Evolutionary conservation across 352 stramenopile genomes (phyloP).

Genomic region (Chrysophaeum taylorii): DNA sequence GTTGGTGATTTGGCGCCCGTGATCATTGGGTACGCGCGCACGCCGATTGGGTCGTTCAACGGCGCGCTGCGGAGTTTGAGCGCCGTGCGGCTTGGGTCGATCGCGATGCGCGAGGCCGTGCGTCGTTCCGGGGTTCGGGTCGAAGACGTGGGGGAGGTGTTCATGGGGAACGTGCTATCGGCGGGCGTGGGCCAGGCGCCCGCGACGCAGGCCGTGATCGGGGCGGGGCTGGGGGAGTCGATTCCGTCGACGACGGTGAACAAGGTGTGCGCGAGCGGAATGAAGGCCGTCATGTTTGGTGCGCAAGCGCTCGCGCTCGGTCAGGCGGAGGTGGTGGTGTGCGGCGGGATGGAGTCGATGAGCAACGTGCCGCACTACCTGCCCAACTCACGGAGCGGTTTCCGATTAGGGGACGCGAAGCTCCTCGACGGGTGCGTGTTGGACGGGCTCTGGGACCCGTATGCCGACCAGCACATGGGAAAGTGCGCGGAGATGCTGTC

Average conservation of each 20-base stretch:
- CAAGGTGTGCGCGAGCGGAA: slow-evolving; percentile 92
- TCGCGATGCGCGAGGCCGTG: slow-evolving; percentile 75
- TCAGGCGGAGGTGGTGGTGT: slow-evolving; percentile 68
- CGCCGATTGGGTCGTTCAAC: slow-evolving; percentile 89
- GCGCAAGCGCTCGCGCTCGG: slow-evolving; percentile 77
- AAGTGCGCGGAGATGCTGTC: slow-evolving; percentile 89
- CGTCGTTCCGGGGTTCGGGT: slow-evolving; percentile 40
- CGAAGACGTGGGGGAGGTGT: slow-evolving; percentile 81
- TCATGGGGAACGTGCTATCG: slow-evolving; percentile 92
- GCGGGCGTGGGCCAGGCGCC: slow-evolving; percentile 89
- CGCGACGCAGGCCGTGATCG: slow-evolving; percentile 61
- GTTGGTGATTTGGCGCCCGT: slow-evolving; percentile 38
- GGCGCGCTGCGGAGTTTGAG: slow-evolving; percentile 70
- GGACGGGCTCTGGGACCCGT: slow-evolving; percentile 91
- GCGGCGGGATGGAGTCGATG: slow-evolving; percentile 94
- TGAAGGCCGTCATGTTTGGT: slow-evolving; percentile 77
- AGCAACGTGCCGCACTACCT: slow-evolving; percentile 94
- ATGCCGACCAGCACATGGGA: slow-evolving; percentile 92
- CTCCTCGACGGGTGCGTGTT: slow-evolving; percentile 82
- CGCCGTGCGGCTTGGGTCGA: slow-evolving; percentile 75
- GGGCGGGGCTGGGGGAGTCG: slow-evolving; percentile 64
- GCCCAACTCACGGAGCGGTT: slow-evolving; percentile 71
- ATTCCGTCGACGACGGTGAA: slow-evolving; percentile 95
- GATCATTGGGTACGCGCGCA: slow-evolving; percentile 85
- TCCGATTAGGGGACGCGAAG: slow-evolving; percentile 71